These are phyloP conservation scores for Rhodotorula mucilaginosa DNA, from an alignment of 1,284 basidiomycete species.

Conservation along the genomic window DNA sequence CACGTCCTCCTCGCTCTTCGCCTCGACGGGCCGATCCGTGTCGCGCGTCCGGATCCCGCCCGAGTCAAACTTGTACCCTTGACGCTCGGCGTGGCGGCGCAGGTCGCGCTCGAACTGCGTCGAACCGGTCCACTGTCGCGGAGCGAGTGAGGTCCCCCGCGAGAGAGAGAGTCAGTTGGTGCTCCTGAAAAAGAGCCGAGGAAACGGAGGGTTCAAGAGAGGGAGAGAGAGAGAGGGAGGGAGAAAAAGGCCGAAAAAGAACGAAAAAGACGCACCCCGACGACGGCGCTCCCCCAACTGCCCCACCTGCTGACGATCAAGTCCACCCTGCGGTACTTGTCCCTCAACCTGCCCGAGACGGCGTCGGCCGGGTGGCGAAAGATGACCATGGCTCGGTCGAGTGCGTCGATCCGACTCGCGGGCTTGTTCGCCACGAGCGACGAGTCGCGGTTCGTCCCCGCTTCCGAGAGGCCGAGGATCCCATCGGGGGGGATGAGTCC, in stretches of 20 bases:
- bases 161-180: background rate
- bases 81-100: constrained; percentile 53
- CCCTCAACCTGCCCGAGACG: constrained; percentile 42
- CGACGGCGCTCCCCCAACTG: constrained; percentile 71
- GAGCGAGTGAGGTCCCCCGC: background rate
- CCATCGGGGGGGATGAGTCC: constrained; percentile 20
- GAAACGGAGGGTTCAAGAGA: too few species aligned
- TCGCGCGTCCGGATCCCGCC: constrained; percentile 19
- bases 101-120: constrained; percentile 78
- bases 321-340: constrained; percentile 60
- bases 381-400: constrained; percentile 34
- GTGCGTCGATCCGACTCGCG: constrained; percentile 26
- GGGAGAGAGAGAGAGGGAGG: too few species aligned
- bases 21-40: constrained; percentile 9
- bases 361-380: constrained; percentile 52
- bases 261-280: constrained; percentile 64
- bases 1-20: constrained; percentile 32
- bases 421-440: constrained; percentile 7
- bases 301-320: constrained; percentile 67
- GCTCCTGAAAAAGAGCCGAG: background rate
- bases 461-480: constrained; percentile 9
- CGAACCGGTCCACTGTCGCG: constrained; percentile 63
- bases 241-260: background rate
- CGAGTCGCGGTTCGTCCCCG: constrained; percentile 18
- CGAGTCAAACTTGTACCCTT: constrained; percentile 69